Evolutionary conservation across 2,329 filamentous ascomycete species (phyloP).

Genomic region (Fusarium albidum): DNA sequence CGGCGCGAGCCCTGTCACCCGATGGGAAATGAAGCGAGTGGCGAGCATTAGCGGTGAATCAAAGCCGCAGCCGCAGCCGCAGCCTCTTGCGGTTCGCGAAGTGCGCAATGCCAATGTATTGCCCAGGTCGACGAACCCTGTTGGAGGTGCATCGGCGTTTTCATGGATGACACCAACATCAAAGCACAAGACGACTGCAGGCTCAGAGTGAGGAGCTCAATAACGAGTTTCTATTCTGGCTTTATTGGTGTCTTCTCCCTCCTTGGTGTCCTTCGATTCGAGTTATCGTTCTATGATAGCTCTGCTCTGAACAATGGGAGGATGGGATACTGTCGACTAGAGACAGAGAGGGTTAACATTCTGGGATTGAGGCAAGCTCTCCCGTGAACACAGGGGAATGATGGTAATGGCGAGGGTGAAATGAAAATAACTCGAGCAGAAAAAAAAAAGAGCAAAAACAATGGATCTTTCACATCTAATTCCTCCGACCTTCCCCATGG

Average conservation of each 20-base stretch:
- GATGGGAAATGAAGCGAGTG: constrained; percentile 65
- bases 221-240: not conserved
- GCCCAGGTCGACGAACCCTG: constrained; percentile 77
- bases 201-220: constrained; percentile 30
- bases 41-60: constrained; percentile 53
- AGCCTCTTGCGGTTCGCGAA: constrained; percentile 47
- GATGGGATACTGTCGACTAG: constrained; percentile 1
- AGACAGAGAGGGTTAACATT: constrained; percentile 31
- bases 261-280: constrained; percentile 13
- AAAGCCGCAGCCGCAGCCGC: constrained; percentile 41
- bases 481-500: no score
- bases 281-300: not conserved
- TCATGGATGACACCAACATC: constrained; percentile 79
- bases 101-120: constrained; percentile 50
- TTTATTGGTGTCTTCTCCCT: constrained; percentile 4
- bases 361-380: not conserved
- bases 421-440: constrained; percentile 18
- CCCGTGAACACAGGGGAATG: constrained; percentile 9
- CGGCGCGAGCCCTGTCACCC: constrained; percentile 42
- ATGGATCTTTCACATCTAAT: not conserved
- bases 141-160: constrained; percentile 93
- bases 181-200: constrained; percentile 47
- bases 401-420: constrained; percentile 24
- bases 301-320: not conserved
- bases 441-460: constrained; percentile 9